A percentile compares a stretch with the other conserved stretches of the same genome.
Evolutionary conservation across 2,329 filamentous ascomycete genomes (phyloP).

Genomic region (Alternaria dauci): DNA sequence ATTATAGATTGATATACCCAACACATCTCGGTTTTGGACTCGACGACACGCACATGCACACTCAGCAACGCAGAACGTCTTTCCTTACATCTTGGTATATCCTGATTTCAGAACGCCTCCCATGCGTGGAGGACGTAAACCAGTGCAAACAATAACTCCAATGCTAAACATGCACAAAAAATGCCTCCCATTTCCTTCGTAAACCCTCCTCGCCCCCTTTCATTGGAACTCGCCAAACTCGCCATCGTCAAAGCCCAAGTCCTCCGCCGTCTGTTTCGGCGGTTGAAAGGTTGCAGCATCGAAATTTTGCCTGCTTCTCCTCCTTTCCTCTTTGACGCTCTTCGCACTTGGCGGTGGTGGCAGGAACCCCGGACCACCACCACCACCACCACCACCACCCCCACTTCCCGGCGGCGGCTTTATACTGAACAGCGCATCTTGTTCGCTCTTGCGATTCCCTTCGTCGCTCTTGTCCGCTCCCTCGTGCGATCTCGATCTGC

Average conservation of each 20-base stretch:
- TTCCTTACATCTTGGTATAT: constrained; percentile 3
- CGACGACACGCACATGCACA: constrained; percentile 1
- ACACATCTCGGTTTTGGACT: neutral
- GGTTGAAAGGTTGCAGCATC: constrained; percentile 25
- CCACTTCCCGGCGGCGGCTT: constrained; percentile 69
- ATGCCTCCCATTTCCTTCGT: neutral
- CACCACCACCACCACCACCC: constrained; percentile 1
- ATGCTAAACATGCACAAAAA: constrained; percentile 28
- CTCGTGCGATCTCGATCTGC: constrained; percentile 50
- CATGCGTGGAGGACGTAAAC: constrained; percentile 26
- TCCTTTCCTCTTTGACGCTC: constrained; percentile 69
- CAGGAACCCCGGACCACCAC: constrained; percentile 55
- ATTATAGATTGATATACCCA: constrained; percentile 11
- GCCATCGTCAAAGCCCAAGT: constrained; percentile 85
- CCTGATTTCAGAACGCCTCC: constrained; percentile 23
- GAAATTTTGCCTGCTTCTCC: constrained; percentile 59
- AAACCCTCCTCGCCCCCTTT: neutral
- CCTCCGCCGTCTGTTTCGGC: constrained; percentile 56
- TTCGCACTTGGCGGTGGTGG: constrained; percentile 73
- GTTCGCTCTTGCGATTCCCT: constrained; percentile 49
- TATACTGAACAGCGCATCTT: constrained; percentile 72
- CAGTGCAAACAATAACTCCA: constrained; percentile 23
- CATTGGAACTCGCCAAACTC: constrained; percentile 84
- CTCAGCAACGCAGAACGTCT: neutral
- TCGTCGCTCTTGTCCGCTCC: constrained; percentile 51